phyloP scores from a whole-genome alignment of 164 flowering plant genomes.

The Protea cynaroides region DNA sequence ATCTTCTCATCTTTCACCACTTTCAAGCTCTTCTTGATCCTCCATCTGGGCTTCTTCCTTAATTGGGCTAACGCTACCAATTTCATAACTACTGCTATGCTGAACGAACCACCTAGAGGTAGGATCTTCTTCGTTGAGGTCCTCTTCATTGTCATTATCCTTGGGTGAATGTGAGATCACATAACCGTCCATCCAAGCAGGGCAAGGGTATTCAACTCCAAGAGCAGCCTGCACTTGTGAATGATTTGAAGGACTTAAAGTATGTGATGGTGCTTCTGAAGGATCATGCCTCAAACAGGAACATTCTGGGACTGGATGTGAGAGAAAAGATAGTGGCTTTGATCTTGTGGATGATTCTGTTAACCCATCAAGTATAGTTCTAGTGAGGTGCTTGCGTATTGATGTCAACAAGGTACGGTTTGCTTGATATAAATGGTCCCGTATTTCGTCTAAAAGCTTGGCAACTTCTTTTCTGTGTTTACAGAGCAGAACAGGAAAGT shows the following conservation, averaged over 20 bases:
- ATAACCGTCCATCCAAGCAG: slow-evolving; percentile 60
- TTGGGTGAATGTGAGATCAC: slow-evolving; percentile 15
- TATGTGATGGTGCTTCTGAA: slow-evolving; percentile 12
- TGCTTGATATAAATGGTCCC: slow-evolving; percentile 62
- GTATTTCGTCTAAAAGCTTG: slow-evolving; percentile 52
- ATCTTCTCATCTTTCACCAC: slow-evolving; percentile 47
- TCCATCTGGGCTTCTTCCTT: slow-evolving; percentile 71
- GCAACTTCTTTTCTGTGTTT: slow-evolving; percentile 48
- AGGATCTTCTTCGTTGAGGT: slow-evolving; percentile 61
- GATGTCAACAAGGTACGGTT: slow-evolving; percentile 77
- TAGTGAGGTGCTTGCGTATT: slow-evolving; percentile 54
- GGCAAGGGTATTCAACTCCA: slow-evolving; percentile 47
- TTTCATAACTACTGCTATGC: slow-evolving; percentile 29
- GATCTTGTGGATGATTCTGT: slow-evolving; percentile 41
- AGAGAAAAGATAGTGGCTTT: slow-evolving; percentile 61
- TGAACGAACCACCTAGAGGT: slow-evolving; percentile 44
- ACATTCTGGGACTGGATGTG: slow-evolving; percentile 90
- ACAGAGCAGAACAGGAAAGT: background rate
- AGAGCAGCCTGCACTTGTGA: slow-evolving; percentile 29
- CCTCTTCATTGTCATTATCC: slow-evolving; percentile 64
- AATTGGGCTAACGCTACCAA: slow-evolving; percentile 37
- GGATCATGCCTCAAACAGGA: slow-evolving; percentile 43
- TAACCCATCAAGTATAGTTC: slow-evolving; percentile 52
- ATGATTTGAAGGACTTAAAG: slow-evolving; percentile 28
- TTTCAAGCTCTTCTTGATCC: slow-evolving; percentile 89